These are phyloP conservation scores for Dryas drummondii DNA, from an alignment of 306 rosid genomes.

Conservation along the genomic window DNA sequence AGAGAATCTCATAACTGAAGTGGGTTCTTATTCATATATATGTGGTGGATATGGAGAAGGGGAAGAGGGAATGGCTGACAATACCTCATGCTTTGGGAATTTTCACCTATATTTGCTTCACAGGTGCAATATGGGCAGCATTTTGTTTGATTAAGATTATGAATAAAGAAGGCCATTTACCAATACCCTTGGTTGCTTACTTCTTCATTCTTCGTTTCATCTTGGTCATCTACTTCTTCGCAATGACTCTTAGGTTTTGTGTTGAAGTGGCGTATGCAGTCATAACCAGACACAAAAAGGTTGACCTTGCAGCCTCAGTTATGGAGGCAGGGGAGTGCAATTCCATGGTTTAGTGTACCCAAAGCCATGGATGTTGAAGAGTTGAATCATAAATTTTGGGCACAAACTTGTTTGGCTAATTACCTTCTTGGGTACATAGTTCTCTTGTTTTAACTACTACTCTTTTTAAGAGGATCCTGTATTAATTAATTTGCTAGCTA, in stretches of 20 bases:
- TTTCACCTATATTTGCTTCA: not conserved
- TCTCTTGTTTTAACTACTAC: no score
- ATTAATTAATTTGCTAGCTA: not conserved
- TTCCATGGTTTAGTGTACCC: constrained; percentile 6
- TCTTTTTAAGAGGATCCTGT: not conserved
- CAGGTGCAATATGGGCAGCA: not conserved
- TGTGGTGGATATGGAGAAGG: constrained; percentile 1
- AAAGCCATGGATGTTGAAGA: not conserved
- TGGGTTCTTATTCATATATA: not conserved
- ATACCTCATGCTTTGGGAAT: not conserved
- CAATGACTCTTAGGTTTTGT: not conserved
- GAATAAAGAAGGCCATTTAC: not conserved
- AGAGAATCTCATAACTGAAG: not conserved
- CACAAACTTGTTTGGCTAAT: not conserved
- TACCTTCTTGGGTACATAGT: not conserved
- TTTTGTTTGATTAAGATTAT: not conserved
- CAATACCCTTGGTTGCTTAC: not conserved
- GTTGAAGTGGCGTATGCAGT: not conserved
- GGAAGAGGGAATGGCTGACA: not conserved
- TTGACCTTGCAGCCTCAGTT: not conserved
- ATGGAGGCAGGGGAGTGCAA: not conserved
- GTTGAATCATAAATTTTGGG: not conserved
- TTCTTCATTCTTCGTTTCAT: not conserved
- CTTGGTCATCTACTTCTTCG: not conserved
- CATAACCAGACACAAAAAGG: not conserved